Base-by-base conservation (phyloP, 345 rosid genomes). In the Brassica nigra region DNA sequence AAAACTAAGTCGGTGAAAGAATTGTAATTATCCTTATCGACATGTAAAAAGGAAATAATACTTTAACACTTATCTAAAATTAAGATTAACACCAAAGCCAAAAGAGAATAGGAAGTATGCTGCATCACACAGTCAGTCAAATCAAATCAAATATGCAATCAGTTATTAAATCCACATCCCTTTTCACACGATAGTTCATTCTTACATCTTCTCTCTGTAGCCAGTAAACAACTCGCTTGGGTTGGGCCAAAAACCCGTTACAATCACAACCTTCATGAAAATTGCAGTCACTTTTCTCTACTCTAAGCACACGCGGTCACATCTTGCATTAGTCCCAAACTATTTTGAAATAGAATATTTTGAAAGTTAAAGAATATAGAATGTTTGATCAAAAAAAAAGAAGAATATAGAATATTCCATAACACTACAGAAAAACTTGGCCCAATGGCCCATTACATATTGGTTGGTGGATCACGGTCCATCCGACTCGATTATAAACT, bases 361-460 rank as follows among this genome's bases (percentile, higher is more conserved):
- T 4, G 10, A 52, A 69, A 15, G 2, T n/a, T 8, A 8, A 29
- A 7, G 31, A 62, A 28, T 0, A 5, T 10, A 61, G 15, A 5
- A 30, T 14, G 29, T 28, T 61, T 23, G 27, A 23, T 23, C 27
- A 23, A 23, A 23, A 23, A 23, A 23, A 23, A 23, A 23, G 27
- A 23, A 23, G 31, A 62, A 28, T 0, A 5, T 10, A 61, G 15
- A 5, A 30, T 14, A 61, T 28, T 61, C n/a, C 30, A 61, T 6
- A 61, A 61, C 34, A 61, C 15, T 59, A 10, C n/a, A 52, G 1
- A 4, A 31, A 42, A 8, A n/a, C 68, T 42, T 8, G 42, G 44
- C 59, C 76, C 61, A 73, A 62, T 15, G 39, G 76, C 42, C 59
- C 68, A 42, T 58, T 57, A 37, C 28, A 72, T 58, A 29, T 9